A percentile compares a stretch with the other conserved stretches of the same genome.
These are phyloP conservation scores for Arthrobotrys iridis DNA, from an alignment of 2,329 filamentous ascomycete genomes.

Conservation along the genomic window DNA sequence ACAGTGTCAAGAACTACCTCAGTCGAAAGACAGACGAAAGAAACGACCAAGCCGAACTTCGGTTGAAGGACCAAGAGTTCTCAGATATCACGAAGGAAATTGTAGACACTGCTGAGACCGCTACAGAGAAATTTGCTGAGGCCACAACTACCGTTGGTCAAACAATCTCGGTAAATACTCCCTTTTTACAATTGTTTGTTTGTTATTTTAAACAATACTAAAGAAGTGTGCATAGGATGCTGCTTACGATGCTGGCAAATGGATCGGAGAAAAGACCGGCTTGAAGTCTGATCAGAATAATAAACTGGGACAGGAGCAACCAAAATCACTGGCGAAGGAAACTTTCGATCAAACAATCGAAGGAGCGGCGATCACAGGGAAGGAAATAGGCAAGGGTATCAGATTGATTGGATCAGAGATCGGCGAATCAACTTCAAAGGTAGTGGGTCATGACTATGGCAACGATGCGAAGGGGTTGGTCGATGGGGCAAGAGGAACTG, in stretches of 20 bases:
- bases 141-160: conserved; percentile 43
- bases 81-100: conserved; percentile 53
- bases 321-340: conserved; percentile 52
- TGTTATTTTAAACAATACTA: background rate
- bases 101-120: conserved; percentile 34
- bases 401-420: conserved; percentile 36
- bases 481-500: conserved; percentile 39
- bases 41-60: conserved; percentile 22
- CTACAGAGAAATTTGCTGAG: conserved; percentile 51
- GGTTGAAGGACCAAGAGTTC: conserved; percentile 46
- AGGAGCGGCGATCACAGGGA: conserved; percentile 35
- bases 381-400: conserved; percentile 34
- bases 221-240: conserved; percentile 28
- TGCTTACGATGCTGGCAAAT: conserved; percentile 53
- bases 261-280: conserved; percentile 55
- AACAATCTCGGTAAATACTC: conserved; percentile 43
- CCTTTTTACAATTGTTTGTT: background rate
- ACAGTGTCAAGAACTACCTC: conserved; percentile 30
- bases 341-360: conserved; percentile 51
- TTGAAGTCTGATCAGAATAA: conserved; percentile 10
- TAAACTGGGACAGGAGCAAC: conserved; percentile 3
- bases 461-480: conserved; percentile 54
- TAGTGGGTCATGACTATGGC: conserved; percentile 53
- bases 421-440: conserved; percentile 45
- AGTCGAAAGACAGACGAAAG: conserved; percentile 40